phyloP scores from a whole-genome alignment of 441 rosid genomes.

The Gossypium aridum region DNA sequence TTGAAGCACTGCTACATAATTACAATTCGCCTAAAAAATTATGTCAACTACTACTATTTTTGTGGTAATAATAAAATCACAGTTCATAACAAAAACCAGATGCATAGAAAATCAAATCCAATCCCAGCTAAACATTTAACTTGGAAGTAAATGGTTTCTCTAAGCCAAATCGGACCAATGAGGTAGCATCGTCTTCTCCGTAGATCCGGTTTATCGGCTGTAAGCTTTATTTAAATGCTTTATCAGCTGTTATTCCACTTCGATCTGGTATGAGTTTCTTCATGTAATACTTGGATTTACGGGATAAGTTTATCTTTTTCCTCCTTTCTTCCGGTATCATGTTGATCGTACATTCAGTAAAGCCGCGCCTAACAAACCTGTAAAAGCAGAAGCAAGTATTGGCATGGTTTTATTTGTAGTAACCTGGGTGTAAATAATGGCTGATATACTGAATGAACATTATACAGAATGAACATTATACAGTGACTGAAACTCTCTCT shows the following conservation, averaged over 20 bases:
- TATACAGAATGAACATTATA: too few species aligned
- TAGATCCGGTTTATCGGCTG: not conserved
- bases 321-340: constrained; percentile 62
- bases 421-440: not conserved
- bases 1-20: not conserved
- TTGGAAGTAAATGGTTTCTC: not conserved
- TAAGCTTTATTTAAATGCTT: constrained; percentile 14
- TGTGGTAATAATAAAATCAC: not conserved
- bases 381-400: not conserved
- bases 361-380: constrained; percentile 87
- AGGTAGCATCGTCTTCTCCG: not conserved
- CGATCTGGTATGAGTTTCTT: constrained; percentile 68
- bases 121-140: not conserved
- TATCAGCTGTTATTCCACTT: constrained; percentile 54
- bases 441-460: not conserved
- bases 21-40: not conserved
- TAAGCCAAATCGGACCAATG: not conserved
- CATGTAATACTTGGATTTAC: constrained; percentile 75
- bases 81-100: not conserved
- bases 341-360: constrained; percentile 65
- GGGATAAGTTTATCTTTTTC: constrained; percentile 65
- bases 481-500: not conserved
- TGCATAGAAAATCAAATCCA: not conserved
- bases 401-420: not conserved
- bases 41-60: not conserved